A percentile compares a stretch with the other conserved stretches of the same genome.
These are phyloP conservation scores for Trichomonas gallinae DNA, from an alignment of 208 protist species.

Conservation along the genomic window DNA sequence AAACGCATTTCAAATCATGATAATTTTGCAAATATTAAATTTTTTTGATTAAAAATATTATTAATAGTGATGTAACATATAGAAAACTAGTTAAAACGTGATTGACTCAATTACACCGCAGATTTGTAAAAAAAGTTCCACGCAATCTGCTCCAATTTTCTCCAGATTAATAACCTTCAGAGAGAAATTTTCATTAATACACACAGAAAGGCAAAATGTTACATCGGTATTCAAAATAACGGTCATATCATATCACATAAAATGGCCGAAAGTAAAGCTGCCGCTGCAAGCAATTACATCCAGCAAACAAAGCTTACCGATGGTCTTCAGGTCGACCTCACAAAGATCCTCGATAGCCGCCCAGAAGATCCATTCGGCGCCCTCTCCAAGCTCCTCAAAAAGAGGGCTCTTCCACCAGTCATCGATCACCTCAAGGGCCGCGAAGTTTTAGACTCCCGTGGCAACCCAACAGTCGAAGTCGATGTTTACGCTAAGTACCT, in stretches of 20 bases:
- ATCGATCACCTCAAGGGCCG: not conserved
- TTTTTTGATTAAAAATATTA: too few relatives aligned
- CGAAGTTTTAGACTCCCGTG: slow-evolving; percentile 8
- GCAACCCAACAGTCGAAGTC: slow-evolving; percentile 26
- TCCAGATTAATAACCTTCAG: too few relatives aligned
- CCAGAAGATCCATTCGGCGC: not conserved
- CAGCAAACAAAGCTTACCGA: not conserved
- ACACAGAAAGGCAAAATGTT: too few relatives aligned
- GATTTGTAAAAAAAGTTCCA: too few relatives aligned
- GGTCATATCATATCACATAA: not conserved
- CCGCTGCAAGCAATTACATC: not conserved
- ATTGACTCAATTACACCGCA: too few relatives aligned
- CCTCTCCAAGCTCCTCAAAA: not conserved
- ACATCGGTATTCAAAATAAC: not conserved
- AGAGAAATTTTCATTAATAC: too few relatives aligned
- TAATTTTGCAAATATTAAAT: too few relatives aligned
- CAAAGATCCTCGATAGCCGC: not conserved
- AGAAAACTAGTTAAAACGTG: too few relatives aligned
- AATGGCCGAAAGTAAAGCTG: not conserved
- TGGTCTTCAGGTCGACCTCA: not conserved
- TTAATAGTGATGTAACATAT: too few relatives aligned
- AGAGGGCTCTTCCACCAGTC: not conserved
- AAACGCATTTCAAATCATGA: too few relatives aligned
- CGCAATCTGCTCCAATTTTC: too few relatives aligned
- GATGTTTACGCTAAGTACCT: slow-evolving; percentile 16